phyloP scores from a whole-genome alignment of 1,284 basidiomycete species.

The Volvariella surrecta region DNA sequence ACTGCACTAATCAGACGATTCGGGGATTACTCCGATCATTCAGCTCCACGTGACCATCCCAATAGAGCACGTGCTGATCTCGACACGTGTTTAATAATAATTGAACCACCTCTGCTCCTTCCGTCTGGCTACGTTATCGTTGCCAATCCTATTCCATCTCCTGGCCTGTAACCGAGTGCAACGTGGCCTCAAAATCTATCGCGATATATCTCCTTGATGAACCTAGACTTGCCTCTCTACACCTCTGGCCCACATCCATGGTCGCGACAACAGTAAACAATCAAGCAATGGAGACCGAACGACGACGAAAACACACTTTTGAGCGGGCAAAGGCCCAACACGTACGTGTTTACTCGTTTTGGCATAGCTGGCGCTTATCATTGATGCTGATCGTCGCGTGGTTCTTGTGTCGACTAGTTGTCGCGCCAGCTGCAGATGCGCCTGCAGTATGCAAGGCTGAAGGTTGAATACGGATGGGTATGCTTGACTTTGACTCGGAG shows the following conservation, averaged over 20 bases:
- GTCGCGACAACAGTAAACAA: constrained; percentile 11
- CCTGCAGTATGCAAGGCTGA: constrained; percentile 67
- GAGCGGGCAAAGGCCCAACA: constrained; percentile 58
- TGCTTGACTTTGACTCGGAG: constrained; percentile 18
- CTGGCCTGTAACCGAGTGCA: neutral
- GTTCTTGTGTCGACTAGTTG: constrained; percentile 31
- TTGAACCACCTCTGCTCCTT: neutral
- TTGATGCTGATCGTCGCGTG: constrained; percentile 1
- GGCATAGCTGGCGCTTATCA: neutral
- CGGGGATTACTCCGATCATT: too few species aligned
- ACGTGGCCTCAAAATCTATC: neutral
- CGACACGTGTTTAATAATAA: neutral
- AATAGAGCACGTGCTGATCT: neutral
- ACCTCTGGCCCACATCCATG: constrained; percentile 16
- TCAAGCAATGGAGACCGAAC: constrained; percentile 21
- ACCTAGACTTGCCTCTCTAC: neutral
- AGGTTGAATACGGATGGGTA: constrained; percentile 78
- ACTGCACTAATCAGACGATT: too few species aligned
- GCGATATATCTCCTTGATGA: neutral
- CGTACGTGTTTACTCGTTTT: constrained; percentile 30
- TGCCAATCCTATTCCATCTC: neutral
- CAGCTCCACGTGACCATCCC: too few species aligned
- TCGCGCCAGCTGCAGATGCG: constrained; percentile 67
- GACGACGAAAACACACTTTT: constrained; percentile 37
- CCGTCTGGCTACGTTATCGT: neutral